Percentiles rank a stretch among this genome's conserved stretches.
Evolutionary conservation across 1,284 basidiomycete genomes (phyloP).

Genomic region (Xanthoconium separans): DNA sequence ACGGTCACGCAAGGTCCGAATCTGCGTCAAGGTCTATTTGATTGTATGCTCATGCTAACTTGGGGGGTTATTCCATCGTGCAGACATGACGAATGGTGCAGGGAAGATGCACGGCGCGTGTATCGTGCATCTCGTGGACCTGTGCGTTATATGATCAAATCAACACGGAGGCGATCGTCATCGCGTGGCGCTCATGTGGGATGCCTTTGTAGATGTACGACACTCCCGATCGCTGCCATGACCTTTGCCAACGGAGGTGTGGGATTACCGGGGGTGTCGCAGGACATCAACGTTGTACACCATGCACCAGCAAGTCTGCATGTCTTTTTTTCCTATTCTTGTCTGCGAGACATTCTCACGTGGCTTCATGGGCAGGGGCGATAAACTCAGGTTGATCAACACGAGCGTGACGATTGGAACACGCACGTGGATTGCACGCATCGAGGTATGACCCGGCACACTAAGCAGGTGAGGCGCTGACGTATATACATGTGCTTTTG

Average conservation of each 20-base stretch:
- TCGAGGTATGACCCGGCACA: constrained; percentile 46
- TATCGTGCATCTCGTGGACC: too few species aligned
- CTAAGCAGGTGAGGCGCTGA: not conserved
- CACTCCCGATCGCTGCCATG: constrained; percentile 41
- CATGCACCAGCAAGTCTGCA: constrained; percentile 53
- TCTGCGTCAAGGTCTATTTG: too few species aligned
- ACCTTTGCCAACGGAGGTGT: constrained; percentile 22
- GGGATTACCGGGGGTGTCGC: constrained; percentile 37
- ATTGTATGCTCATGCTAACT: too few species aligned
- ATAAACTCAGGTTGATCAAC: constrained; percentile 46
- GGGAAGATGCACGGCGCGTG: too few species aligned
- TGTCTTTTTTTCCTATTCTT: constrained; percentile 20
- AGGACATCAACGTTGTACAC: constrained; percentile 48
- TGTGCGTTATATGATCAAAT: too few species aligned
- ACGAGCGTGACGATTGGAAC: constrained; percentile 45
- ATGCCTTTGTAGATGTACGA: constrained; percentile 41
- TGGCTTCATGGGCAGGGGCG: constrained; percentile 38
- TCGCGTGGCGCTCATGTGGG: not conserved
- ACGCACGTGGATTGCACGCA: constrained; percentile 41
- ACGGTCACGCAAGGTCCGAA: constrained; percentile 32
- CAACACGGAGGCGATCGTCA: too few species aligned
- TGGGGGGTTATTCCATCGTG: too few species aligned
- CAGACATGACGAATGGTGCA: too few species aligned
- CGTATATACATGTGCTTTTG: too few species aligned
- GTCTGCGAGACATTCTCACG: not conserved